Evolutionary conservation across 2,329 filamentous ascomycete genomes (phyloP), one percentile per base, ranked within the genome.

Genomic region (Onygenales sp.): DNA sequence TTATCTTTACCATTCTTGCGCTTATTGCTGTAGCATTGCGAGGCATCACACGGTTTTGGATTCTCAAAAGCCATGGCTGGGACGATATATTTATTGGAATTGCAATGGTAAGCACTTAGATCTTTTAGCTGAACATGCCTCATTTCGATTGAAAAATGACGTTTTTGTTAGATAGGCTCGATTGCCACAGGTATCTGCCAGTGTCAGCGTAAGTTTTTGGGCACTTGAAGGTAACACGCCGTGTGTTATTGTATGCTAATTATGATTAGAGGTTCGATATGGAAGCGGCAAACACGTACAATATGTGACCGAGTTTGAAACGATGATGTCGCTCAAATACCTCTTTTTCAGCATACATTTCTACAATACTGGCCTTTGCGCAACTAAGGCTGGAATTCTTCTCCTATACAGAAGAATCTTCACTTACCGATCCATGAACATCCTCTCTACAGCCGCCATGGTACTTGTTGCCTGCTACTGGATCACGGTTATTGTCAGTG

Each of bases 111-210:
- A 33, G 48, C 21, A 40, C 8, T 34, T 42, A 27, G 21, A 27
- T 2, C 21, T 5, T 27, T 27, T 27, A 27, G 33, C 21, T 13
- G 3, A 13, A 47, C 31, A 7, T 21, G 7, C 7, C 33, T 32
- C 6, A 21, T 31, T 39, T 10, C 36, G 36, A n/a, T n/a, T 21
- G 6, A n/a, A 39, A n/a, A 39, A 34, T 51, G 6, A 51, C 14
- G 17, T 14, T 14, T 42, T 6, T 17, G 21, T 17, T 33, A 51
- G 48, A 11, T 42, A 42, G 5, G 4, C 17, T 14, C 36, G 6
- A 51, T 51, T 51, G 48, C 36, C n/a, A 51, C 39, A 27, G 39
- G 21, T 14, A 31, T 51, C 36, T 51, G 48, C 21, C 48, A 51
- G 31, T 51, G 36, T 14, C 48, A 42, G 39, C 48, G 48, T 51